A percentile compares a stretch with the other conserved stretches of the same genome.
These are phyloP conservation scores for Nemania diffusa DNA, from an alignment of 2,329 filamentous ascomycete genomes.

Conservation along the genomic window DNA sequence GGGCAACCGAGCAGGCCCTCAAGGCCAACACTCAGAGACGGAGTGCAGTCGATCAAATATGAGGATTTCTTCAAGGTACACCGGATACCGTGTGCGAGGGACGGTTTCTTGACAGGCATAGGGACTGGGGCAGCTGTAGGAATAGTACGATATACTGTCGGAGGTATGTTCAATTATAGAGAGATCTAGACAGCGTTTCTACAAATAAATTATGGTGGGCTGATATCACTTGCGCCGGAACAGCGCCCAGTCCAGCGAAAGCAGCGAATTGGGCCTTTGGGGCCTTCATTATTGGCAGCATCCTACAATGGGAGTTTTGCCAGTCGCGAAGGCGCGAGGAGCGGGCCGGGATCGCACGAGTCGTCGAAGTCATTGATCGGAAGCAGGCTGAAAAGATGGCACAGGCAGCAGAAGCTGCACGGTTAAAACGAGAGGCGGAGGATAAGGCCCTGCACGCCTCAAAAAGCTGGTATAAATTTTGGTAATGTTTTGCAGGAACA, in stretches of 20 bases:
- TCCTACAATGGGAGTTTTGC: conserved; percentile 85
- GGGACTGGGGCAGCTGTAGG: conserved; percentile 80
- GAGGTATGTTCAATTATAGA: conserved; percentile 66
- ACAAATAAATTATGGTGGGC: conserved; percentile 1
- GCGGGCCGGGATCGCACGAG: conserved; percentile 83
- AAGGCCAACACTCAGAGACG: conserved; percentile 66
- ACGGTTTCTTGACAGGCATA: conserved; percentile 86
- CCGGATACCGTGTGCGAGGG: conserved; percentile 83
- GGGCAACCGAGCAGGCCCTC: conserved; percentile 52
- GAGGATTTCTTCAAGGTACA: conserved; percentile 78
- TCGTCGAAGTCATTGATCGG: conserved; percentile 82
- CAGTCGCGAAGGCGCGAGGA: conserved; percentile 79
- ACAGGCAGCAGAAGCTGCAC: conserved; percentile 54
- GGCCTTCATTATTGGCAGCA: conserved; percentile 75
- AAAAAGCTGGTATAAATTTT: conserved; percentile 67
- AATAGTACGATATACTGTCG: conserved; percentile 76
- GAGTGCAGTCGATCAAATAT: conserved; percentile 72
- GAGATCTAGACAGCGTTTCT: neutral
- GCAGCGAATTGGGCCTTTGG: conserved; percentile 89
- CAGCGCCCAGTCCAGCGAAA: conserved; percentile 69
- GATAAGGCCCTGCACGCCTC: conserved; percentile 51
- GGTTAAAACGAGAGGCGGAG: conserved; percentile 56
- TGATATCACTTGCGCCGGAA: conserved; percentile 49
- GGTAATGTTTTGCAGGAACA: conserved; percentile 52
- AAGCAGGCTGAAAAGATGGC: conserved; percentile 72